phyloP scores from a whole-genome alignment of 1,284 basidiomycete genomes.

The Mycena citricolor region DNA sequence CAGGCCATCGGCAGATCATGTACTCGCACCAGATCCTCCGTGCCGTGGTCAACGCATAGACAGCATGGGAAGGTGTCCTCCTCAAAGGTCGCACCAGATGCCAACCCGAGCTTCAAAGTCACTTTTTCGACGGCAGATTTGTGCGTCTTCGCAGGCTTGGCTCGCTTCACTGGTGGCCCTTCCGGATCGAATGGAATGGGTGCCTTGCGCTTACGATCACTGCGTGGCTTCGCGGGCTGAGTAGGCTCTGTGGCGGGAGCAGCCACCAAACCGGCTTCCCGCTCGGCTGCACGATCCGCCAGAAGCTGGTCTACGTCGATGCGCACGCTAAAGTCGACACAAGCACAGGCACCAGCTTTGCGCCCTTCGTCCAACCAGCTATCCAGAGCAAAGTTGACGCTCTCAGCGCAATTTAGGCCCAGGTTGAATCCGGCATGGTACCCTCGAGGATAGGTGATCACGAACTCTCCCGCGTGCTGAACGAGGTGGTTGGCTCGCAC shows the following conservation, averaged over 20 bases:
- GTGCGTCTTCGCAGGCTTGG: no score
- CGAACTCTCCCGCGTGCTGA: slow-evolving; percentile 91
- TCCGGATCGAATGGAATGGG: slow-evolving; percentile 12
- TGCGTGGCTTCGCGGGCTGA: slow-evolving; percentile 3
- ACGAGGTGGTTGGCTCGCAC: slow-evolving; percentile 88
- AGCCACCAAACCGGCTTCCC: slow-evolving; percentile 8
- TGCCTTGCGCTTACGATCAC: slow-evolving; percentile 21
- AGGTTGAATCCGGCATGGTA: slow-evolving; percentile 98
- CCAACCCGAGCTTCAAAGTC: slow-evolving; percentile 7
- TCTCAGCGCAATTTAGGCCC: slow-evolving; percentile 97
- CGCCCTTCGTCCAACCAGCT: slow-evolving; percentile 91
- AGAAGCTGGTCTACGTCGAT: slow-evolving; percentile 88
- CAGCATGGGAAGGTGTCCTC: slow-evolving; percentile 71
- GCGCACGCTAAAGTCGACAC: slow-evolving; percentile 83
- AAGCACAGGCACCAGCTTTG: slow-evolving; percentile 80
- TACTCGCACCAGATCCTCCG: slow-evolving; percentile 65
- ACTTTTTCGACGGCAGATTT: no score
- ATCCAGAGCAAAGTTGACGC: slow-evolving; percentile 96
- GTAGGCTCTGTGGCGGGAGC: slow-evolving; percentile 14
- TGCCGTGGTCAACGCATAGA: slow-evolving; percentile 67
- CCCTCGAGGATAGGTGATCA: slow-evolving; percentile 92
- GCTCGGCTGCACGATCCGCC: slow-evolving; percentile 56
- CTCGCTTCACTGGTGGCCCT: slow-evolving; percentile 7
- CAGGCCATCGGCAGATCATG: slow-evolving; percentile 60
- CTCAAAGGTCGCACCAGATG: slow-evolving; percentile 33